A percentile compares a stretch with the other conserved stretches of the same genome.
Evolutionary conservation across 768 basidiomycete species (phyloP).

Genomic region (Suillus plorans): DNA sequence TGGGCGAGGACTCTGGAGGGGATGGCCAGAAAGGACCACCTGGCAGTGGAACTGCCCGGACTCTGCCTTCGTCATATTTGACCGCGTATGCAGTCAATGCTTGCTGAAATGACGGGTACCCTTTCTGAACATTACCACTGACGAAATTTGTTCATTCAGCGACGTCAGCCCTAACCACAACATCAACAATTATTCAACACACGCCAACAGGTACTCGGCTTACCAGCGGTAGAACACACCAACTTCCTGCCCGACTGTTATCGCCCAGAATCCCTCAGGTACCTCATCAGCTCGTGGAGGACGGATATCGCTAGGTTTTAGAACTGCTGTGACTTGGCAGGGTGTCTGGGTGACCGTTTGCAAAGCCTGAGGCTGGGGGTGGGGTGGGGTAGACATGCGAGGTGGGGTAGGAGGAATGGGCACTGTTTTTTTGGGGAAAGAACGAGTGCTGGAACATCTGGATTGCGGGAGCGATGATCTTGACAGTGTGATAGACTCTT

Average conservation of each 20-base stretch:
- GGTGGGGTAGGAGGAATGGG: neutral
- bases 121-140: neutral
- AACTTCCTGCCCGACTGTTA: conserved; percentile 1
- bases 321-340: neutral
- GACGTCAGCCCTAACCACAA: neutral
- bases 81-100: neutral
- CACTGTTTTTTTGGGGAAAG: neutral
- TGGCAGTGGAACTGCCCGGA: neutral
- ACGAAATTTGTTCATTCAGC: neutral
- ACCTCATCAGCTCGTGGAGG: neutral
- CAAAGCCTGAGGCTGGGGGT: neutral
- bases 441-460: too few relatives aligned
- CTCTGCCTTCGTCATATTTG: neutral
- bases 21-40: neutral
- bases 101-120: neutral
- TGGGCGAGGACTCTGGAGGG: neutral
- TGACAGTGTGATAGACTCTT: neutral
- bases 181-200: neutral
- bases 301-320: neutral
- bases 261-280: conserved; percentile 1
- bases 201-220: neutral
- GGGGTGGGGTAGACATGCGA: too few relatives aligned
- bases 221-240: neutral
- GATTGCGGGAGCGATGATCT: neutral
- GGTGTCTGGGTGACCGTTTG: neutral